A percentile compares a stretch with the other conserved stretches of the same genome.
Conservation (phyloP, 129 eudicot genomes). For the Saussurea involucrata region DNA sequence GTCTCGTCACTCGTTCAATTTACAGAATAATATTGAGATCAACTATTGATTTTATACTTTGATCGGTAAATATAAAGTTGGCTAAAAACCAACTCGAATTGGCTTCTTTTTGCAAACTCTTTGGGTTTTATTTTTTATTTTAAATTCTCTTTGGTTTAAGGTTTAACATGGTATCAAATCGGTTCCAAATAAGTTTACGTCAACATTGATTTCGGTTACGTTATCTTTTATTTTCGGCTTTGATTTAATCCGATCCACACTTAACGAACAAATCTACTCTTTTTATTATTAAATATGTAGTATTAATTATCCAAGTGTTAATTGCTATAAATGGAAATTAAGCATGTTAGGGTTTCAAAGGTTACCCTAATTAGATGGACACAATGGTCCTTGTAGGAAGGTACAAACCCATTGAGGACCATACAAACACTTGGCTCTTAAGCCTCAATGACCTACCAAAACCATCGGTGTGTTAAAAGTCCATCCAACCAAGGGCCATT, state of each 20-base stretch:
- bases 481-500: slow-evolving; percentile 27
- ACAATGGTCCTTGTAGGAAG: slow-evolving; percentile 25
- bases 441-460: slow-evolving; percentile 27
- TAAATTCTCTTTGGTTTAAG: background rate
- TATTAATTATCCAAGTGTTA: background rate
- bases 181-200: background rate
- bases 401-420: slow-evolving; percentile 32
- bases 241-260: background rate
- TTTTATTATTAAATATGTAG: background rate
- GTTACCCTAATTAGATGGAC: slow-evolving; percentile 5
- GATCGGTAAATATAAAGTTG: background rate
- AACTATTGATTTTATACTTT: too few species aligned
- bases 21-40: too few species aligned
- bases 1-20: too few species aligned
- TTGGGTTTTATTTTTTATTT: background rate
- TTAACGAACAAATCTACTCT: background rate
- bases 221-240: background rate
- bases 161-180: background rate
- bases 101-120: background rate
- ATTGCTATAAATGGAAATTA: slow-evolving; percentile 8
- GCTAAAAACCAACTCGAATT: background rate
- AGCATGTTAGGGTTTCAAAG: slow-evolving; percentile 26
- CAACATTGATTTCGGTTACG: background rate
- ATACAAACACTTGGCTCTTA: slow-evolving; percentile 30
- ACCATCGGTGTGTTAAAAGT: slow-evolving; percentile 17